Evolutionary conservation across 305 asterid species (phyloP).

Genomic region (Caryopteris hybrid): DNA sequence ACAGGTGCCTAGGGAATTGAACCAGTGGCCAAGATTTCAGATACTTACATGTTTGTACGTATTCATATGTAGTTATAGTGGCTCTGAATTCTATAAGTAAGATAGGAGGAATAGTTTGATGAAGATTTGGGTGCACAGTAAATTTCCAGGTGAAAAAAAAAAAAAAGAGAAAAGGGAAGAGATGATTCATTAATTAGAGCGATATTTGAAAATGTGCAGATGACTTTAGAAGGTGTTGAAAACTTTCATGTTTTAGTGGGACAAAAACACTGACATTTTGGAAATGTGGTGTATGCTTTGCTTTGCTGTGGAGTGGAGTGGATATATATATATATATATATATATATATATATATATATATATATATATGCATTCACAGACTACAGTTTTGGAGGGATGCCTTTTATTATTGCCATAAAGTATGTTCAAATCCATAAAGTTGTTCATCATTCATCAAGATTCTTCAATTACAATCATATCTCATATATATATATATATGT

Average conservation of each 20-base stretch:
- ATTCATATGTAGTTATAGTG: slow-evolving; percentile 13
- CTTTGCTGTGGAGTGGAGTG: slow-evolving; percentile 21
- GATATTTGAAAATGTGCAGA: slow-evolving; percentile 23
- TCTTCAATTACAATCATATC: slow-evolving; percentile 21
- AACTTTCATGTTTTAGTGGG: slow-evolving; percentile 35
- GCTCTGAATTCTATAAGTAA: not conserved
- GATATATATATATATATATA: too few relatives aligned
- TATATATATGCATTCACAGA: slow-evolving; percentile 13
- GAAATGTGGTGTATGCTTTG: slow-evolving; percentile 25
- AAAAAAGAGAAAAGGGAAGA: not conserved
- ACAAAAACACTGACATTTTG: slow-evolving; percentile 34
- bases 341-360: too few relatives aligned
- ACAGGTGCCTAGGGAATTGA: slow-evolving; percentile 21
- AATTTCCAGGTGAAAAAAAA: slow-evolving; percentile 9
- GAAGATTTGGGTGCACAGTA: slow-evolving; percentile 2
- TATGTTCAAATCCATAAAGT: slow-evolving; percentile 22
- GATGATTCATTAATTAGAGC: slow-evolving; percentile 21
- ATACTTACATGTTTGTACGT: slow-evolving; percentile 10
- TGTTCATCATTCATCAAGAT: slow-evolving; percentile 25
- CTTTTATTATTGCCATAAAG: slow-evolving; percentile 23
- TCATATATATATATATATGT: too few relatives aligned
- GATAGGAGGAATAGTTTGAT: slow-evolving; percentile 7
- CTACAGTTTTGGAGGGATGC: slow-evolving; percentile 26
- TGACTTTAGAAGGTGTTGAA: slow-evolving; percentile 32
- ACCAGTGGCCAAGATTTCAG: slow-evolving; percentile 4